Base-by-base conservation (phyloP, 768 basidiomycete genomes). In the Pseudohyphozyma bogoriensis region DNA sequence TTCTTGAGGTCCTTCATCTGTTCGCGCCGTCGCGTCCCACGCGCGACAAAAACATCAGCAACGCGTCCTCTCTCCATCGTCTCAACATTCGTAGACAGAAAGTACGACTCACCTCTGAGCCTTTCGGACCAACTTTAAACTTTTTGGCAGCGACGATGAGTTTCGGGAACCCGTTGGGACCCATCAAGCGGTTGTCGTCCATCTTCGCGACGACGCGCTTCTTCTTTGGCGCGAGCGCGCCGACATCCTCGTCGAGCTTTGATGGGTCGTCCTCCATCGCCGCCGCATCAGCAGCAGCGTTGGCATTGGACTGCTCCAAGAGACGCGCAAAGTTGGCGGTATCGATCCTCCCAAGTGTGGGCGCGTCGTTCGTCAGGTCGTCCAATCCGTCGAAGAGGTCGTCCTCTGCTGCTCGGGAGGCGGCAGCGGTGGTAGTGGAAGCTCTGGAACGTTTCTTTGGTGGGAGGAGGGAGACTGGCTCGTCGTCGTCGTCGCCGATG, bases 81-180 rank as follows among this genome's bases (percentile, higher is more conserved):
- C 13, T 6, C 47, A 49, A 9, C 28, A 5, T 26, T 18, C 12
- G 28, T 29, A 9, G 16, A 28, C 28, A 49, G 46, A 29, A 29
- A 29, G 28, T 4, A 16, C 58, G 20, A 61, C 73, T 44, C 56
- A 89, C 93, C 80, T 99, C 95, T 68, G 89, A 83, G 0, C 92
- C 92, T 72, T 95, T 96, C 10, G 91, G 92, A 67, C 83, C 85
- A 22, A 83, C 78, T 66, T 81, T 85, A 74, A 93, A 87, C 59
- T 80, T 76, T 74, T 88, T 89, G 31, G 85, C 79, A 55, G 84
- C 81, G 59, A 84, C 79, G 53, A 89, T 80, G 46, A 99, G 78
- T 51, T 80, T 78, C 3, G 87, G 89, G 68, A 99, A 85, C 1
- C 95, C 92, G 33, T 79, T 77, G 5, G 80, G 75, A 8, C 84